Evolutionary conservation across 1,284 basidiomycete genomes (phyloP).

Genomic region (Coriolopsis trogii): DNA sequence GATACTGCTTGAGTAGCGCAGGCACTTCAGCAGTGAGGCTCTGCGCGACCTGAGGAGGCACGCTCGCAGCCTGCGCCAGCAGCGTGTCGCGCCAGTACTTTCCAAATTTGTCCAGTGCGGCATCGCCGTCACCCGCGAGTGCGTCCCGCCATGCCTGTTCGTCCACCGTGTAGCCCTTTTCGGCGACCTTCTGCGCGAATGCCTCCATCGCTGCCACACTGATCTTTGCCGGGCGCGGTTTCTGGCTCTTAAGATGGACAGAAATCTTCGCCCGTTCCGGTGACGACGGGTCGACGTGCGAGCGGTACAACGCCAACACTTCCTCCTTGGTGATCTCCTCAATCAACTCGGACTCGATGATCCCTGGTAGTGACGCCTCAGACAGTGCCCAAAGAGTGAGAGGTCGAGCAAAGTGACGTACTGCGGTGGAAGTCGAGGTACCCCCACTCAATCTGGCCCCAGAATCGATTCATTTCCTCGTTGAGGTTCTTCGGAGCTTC

Average conservation of each 20-base stretch:
- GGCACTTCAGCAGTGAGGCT: slow-evolving; percentile 57
- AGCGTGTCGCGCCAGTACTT: slow-evolving; percentile 61
- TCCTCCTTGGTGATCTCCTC: slow-evolving; percentile 75
- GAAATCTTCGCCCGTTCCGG: slow-evolving; percentile 77
- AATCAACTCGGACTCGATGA: slow-evolving; percentile 70
- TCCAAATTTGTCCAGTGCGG: slow-evolving; percentile 51
- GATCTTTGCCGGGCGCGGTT: slow-evolving; percentile 60
- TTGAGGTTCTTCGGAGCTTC: slow-evolving; percentile 76
- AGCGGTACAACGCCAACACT: slow-evolving; percentile 75
- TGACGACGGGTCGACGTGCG: slow-evolving; percentile 74
- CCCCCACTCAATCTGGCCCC: slow-evolving; percentile 72
- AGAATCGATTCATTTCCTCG: slow-evolving; percentile 69
- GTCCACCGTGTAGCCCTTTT: slow-evolving; percentile 55
- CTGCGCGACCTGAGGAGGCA: slow-evolving; percentile 45
- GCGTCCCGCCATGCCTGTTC: slow-evolving; percentile 47
- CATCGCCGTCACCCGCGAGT: slow-evolving; percentile 49
- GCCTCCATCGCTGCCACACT: slow-evolving; percentile 67
- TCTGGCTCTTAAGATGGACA: slow-evolving; percentile 78
- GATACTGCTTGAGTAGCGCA: slow-evolving; percentile 53
- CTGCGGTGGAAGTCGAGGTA: slow-evolving; percentile 78
- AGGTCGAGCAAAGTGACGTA: slow-evolving; percentile 43
- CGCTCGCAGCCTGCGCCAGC: slow-evolving; percentile 36
- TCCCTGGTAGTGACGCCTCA: slow-evolving; percentile 44
- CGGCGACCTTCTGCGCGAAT: slow-evolving; percentile 59
- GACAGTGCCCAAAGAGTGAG: slow-evolving; percentile 31